These are phyloP conservation scores for Larix kaempferi DNA, from an alignment of 75 land plant genomes.

Conservation along the genomic window DNA sequence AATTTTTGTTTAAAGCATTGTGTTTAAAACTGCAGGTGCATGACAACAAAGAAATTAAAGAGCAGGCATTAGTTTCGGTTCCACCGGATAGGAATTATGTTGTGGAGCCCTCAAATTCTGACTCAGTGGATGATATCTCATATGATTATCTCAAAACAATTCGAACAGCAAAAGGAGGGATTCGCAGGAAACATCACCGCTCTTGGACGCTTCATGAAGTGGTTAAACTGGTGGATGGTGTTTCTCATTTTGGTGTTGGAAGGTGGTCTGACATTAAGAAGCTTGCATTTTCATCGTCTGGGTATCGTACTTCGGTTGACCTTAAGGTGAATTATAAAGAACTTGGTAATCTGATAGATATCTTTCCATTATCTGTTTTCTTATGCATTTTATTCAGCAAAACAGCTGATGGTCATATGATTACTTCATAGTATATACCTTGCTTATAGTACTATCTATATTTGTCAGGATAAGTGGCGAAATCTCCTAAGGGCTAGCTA, in stretches of 20 bases:
- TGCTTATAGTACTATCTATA: neutral
- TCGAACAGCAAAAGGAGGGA: slow-evolving; percentile 31
- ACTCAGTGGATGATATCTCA: slow-evolving; percentile 23
- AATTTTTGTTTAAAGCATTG: neutral
- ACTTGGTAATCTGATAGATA: neutral
- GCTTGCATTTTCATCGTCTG: slow-evolving; percentile 60
- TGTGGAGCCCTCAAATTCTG: slow-evolving; percentile 12
- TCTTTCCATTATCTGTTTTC: neutral
- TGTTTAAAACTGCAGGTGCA: slow-evolving; percentile 2
- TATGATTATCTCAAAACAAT: slow-evolving; percentile 18
- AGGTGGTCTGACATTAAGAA: slow-evolving; percentile 90
- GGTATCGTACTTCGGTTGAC: slow-evolving; percentile 81
- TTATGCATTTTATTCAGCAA: neutral
- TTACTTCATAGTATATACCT: neutral
- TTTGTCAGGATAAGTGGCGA: slow-evolving; percentile 87
- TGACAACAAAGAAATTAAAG: slow-evolving; percentile 4
- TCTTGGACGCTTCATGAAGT: slow-evolving; percentile 87
- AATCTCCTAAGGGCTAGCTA: slow-evolving; percentile 85
- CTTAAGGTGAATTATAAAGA: slow-evolving; percentile 51
- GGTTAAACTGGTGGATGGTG: slow-evolving; percentile 80
- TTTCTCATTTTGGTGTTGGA: slow-evolving; percentile 88
- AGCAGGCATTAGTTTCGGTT: neutral
- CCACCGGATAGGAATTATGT: neutral
- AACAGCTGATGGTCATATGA: neutral
- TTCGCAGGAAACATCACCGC: slow-evolving; percentile 72